A percentile compares a stretch with the other conserved stretches of the same genome.
These are phyloP conservation scores for Hypsizygus ulmarius DNA, from an alignment of 1,284 basidiomycete species.

Conservation along the genomic window DNA sequence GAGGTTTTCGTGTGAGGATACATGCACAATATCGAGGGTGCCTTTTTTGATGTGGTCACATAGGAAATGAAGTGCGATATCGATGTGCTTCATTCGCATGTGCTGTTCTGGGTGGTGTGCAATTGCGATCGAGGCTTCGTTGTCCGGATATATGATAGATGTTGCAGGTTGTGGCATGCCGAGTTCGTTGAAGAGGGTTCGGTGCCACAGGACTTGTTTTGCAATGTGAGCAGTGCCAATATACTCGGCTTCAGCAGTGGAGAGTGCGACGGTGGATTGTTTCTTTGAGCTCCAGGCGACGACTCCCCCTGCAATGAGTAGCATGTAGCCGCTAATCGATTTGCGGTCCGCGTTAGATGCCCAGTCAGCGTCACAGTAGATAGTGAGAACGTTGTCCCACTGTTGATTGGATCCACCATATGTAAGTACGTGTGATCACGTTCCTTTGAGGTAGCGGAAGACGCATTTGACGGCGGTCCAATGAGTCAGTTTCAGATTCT, in stretches of 20 bases:
- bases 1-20: too few species aligned
- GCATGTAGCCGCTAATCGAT: constrained; percentile 32
- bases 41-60: too few species aligned
- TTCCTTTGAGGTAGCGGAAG: constrained; percentile 28
- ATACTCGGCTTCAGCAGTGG: constrained; percentile 24
- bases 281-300: constrained; percentile 35
- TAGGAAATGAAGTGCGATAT: too few species aligned
- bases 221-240: constrained; percentile 29
- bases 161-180: constrained; percentile 17
- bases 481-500: constrained; percentile 22
- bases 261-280: too few species aligned
- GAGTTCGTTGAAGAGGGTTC: constrained; percentile 21
- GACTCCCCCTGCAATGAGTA: constrained; percentile 31
- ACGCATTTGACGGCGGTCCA: constrained; percentile 24
- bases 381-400: constrained; percentile 15
- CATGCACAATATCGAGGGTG: too few species aligned
- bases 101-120: constrained; percentile 34
- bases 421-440: constrained; percentile 19
- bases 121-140: constrained; percentile 35
- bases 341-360: constrained; percentile 20
- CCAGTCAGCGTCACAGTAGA: constrained; percentile 28
- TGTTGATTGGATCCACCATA: constrained; percentile 19
- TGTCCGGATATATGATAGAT: constrained; percentile 30
- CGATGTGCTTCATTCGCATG: constrained; percentile 42
- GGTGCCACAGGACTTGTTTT: constrained; percentile 30